Conservation (phyloP, 2,329 filamentous ascomycete genomes). For the Aspergillus jensenii region DNA sequence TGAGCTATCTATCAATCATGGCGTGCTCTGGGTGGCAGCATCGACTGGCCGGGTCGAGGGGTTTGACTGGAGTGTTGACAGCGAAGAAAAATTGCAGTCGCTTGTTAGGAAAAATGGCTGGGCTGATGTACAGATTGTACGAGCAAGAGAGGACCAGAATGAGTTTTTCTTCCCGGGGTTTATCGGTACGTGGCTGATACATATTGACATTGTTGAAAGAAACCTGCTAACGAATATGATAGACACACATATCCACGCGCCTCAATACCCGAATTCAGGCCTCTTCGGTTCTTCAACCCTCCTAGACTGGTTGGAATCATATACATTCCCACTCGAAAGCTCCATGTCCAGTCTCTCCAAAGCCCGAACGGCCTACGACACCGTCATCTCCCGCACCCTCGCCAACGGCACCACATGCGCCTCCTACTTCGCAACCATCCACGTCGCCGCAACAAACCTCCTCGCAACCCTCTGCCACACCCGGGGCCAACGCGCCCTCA, state of each 20-base stretch:
- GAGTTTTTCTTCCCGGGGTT: slow-evolving; percentile 51
- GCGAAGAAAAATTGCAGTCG: slow-evolving; percentile 23
- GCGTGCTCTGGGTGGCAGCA: slow-evolving; percentile 38
- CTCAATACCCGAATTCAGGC: slow-evolving; percentile 91
- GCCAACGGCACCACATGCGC: slow-evolving; percentile 90
- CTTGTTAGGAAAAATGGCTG: slow-evolving; percentile 35
- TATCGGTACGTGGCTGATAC: slow-evolving; percentile 35
- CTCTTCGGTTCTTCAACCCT: slow-evolving; percentile 93
- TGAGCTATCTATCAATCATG: slow-evolving; percentile 54
- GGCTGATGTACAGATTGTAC: slow-evolving; percentile 29
- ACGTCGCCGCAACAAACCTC: slow-evolving; percentile 85
- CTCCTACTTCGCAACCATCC: slow-evolving; percentile 89
- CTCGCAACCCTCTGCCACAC: slow-evolving; percentile 79
- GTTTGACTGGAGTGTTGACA: slow-evolving; percentile 32
- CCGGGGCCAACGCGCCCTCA: slow-evolving; percentile 81
- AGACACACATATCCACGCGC: slow-evolving; percentile 95
- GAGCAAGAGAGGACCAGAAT: slow-evolving; percentile 40
- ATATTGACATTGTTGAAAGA: background rate
- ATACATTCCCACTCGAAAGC: slow-evolving; percentile 91
- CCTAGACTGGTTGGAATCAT: slow-evolving; percentile 87
- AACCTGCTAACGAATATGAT: background rate
- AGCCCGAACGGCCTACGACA: slow-evolving; percentile 63
- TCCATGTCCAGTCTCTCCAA: slow-evolving; percentile 56
- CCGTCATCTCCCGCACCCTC: slow-evolving; percentile 76
- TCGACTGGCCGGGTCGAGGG: slow-evolving; percentile 35